These are phyloP conservation scores for Favolaschia claudopus DNA, from an alignment of 768 basidiomycete genomes.

Conservation along the genomic window DNA sequence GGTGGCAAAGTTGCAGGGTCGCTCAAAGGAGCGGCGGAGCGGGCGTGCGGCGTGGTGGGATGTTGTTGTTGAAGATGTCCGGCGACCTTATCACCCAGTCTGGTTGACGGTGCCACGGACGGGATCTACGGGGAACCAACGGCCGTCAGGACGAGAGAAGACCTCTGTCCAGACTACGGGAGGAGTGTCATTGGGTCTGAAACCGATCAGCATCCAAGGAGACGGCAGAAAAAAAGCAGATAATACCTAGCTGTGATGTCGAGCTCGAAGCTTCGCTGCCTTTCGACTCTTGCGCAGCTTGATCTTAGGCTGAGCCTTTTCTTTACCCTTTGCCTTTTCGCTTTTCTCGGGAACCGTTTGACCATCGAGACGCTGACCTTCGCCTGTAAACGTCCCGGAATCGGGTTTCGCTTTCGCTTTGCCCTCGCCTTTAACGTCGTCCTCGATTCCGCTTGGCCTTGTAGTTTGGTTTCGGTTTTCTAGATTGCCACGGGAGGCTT, in stretches of 20 bases:
- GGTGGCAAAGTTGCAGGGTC: slow-evolving; percentile 68
- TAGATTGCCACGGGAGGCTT: slow-evolving; percentile 91
- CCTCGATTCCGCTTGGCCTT: too few relatives aligned
- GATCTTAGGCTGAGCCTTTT: slow-evolving; percentile 61
- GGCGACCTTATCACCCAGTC: slow-evolving; percentile 87
- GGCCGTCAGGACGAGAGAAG: slow-evolving; percentile 88
- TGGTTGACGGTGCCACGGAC: slow-evolving; percentile 83
- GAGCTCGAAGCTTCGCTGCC: slow-evolving; percentile 34
- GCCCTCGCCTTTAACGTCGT: too few relatives aligned
- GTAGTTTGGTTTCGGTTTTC: slow-evolving; percentile 58
- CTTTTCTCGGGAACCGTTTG: slow-evolving; percentile 43
- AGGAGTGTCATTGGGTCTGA: slow-evolving; percentile 71
- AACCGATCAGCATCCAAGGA: too few relatives aligned
- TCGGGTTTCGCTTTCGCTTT: slow-evolving; percentile 29
- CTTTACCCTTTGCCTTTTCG: slow-evolving; percentile 64
- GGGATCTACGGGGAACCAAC: slow-evolving; percentile 95
- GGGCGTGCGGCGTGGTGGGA: slow-evolving; percentile 38
- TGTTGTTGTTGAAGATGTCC: slow-evolving; percentile 81
- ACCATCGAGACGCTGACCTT: slow-evolving; percentile 52
- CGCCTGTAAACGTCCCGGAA: slow-evolving; percentile 38
- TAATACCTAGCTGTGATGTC: not conserved
- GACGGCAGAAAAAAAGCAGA: too few relatives aligned
- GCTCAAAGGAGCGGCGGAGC: slow-evolving; percentile 35
- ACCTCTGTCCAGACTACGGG: slow-evolving; percentile 98
- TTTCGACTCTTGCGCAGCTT: slow-evolving; percentile 65